Percentiles rank a stretch among this genome's conserved stretches.
These are phyloP conservation scores for Persicaria tinctoria DNA, from an alignment of 148 eudicot species.

Conservation along the genomic window DNA sequence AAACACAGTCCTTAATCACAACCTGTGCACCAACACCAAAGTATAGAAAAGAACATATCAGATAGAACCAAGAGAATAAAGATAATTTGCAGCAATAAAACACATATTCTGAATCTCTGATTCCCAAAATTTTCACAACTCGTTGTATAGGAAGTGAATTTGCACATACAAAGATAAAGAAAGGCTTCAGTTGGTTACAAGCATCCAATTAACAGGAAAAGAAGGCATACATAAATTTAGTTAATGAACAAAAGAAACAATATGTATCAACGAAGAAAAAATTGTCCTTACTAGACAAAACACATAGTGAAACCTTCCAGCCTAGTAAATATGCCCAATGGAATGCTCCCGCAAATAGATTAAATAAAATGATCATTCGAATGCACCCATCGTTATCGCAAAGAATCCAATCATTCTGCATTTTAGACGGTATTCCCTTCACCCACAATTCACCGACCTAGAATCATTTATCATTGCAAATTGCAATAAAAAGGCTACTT, in stretches of 20 bases:
- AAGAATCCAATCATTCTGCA: background rate
- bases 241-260: background rate
- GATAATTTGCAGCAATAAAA: background rate
- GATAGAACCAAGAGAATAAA: background rate
- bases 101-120: background rate
- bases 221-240: background rate
- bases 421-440: background rate
- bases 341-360: background rate
- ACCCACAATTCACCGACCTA: background rate
- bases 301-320: background rate
- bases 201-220: background rate
- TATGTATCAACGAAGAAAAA: background rate
- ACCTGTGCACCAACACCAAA: slow-evolving; percentile 42
- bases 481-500: background rate
- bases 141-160: background rate
- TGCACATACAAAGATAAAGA: background rate
- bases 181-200: background rate
- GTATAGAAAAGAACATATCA: slow-evolving; percentile 11
- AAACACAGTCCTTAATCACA: slow-evolving; percentile 75
- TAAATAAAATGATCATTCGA: background rate
- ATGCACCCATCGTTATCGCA: background rate
- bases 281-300: background rate
- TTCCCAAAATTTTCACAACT: background rate
- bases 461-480: background rate
- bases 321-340: background rate